Evolutionary conservation across 164 flowering plant genomes (phyloP), one percentile per base, ranked within the genome.

Genomic region (Cinnamomum micranthum): DNA sequence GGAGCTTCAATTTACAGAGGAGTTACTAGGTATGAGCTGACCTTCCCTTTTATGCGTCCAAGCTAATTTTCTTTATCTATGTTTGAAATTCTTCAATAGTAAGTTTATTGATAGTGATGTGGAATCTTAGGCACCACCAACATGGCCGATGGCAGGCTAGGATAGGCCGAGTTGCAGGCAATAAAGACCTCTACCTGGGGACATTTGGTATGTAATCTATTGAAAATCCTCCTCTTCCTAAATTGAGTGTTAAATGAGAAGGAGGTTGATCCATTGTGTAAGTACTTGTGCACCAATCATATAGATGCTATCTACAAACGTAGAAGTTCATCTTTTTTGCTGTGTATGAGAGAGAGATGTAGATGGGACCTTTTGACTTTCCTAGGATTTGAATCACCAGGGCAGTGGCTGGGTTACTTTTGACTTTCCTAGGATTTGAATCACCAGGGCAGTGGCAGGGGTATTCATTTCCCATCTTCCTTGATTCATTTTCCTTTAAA

Each of bases 121-220:
- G 24, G 13, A 63, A 5, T 75, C 72, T 58, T 78, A 92, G 95
- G 88, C 98, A 94, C 82, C 97, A 94, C 76, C 97, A 94, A 75
- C 97, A 92, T 74, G 98, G 98, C 33, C 81, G 97, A 80, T 94
- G 98, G 98, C 98, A 94, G 77, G 98, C 98, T 3, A 88, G 98
- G 83, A 94, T 94, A 62, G 98, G 98, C 3, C 83, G 98, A 76
- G 97, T 94, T 59, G 96, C 98, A 0, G 97, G 98, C 69, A 94
- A 94, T 89, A 91, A 92, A 81, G 98, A 94, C 79, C 93, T 92
- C 69, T 94, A 94, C 86, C 79, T 94, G 70, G 98, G 98, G 79
- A 92, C 98, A 73, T 94, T 91, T 83, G 87, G 98, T 92, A 82
- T 85, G 92, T 41, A 6, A 6, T 41, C 47, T 41, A 55, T 55